Percentiles rank a stretch among this genome's conserved stretches.
Conservation (phyloP, 2,329 filamentous ascomycete genomes). For the Dothideomycetes sp. region DNA sequence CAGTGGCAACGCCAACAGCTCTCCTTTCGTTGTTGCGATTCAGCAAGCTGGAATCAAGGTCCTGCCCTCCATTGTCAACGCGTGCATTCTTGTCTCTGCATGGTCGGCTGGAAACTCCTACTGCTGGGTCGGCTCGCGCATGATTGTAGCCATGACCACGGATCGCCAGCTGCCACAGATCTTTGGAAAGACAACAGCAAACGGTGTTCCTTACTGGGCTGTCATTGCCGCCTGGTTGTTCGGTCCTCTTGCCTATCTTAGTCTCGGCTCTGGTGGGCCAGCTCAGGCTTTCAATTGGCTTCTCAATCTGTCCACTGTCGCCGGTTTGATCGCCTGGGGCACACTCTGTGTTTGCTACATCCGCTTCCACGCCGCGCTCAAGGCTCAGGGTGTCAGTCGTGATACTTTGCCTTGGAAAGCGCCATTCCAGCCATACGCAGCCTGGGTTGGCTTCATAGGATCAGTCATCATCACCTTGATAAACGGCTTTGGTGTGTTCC, state of each 20-base stretch:
- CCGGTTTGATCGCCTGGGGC: conserved; percentile 15
- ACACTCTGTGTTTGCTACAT: conserved; percentile 32
- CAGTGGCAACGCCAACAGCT: conserved; percentile 23
- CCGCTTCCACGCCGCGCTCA: conserved; percentile 32
- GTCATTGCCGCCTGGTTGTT: conserved; percentile 31
- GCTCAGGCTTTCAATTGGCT: conserved; percentile 17
- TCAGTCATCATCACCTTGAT: conserved; percentile 19
- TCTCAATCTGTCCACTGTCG: conserved; percentile 14
- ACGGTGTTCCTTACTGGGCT: conserved; percentile 44
- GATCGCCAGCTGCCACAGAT: conserved; percentile 48
- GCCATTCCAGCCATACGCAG: conserved; percentile 23
- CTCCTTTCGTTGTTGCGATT: conserved; percentile 62
- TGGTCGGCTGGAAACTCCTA: conserved; percentile 55
- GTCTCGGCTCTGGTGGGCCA: conserved; percentile 14
- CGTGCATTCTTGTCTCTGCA: conserved; percentile 60
- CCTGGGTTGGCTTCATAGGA: conserved; percentile 12
- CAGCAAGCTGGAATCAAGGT: conserved; percentile 54
- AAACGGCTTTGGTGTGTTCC: conserved; percentile 21
- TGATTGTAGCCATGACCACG: conserved; percentile 48
- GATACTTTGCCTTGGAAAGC: conserved; percentile 26
- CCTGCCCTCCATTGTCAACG: conserved; percentile 64
- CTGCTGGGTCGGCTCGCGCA: conserved; percentile 44
- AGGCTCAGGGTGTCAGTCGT: conserved; percentile 26
- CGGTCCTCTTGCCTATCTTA: conserved; percentile 33
- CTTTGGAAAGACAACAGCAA: conserved; percentile 41